These are phyloP conservation scores for Hymenoscyphus infarciens DNA, from an alignment of 2,329 filamentous ascomycete species.

Conservation along the genomic window DNA sequence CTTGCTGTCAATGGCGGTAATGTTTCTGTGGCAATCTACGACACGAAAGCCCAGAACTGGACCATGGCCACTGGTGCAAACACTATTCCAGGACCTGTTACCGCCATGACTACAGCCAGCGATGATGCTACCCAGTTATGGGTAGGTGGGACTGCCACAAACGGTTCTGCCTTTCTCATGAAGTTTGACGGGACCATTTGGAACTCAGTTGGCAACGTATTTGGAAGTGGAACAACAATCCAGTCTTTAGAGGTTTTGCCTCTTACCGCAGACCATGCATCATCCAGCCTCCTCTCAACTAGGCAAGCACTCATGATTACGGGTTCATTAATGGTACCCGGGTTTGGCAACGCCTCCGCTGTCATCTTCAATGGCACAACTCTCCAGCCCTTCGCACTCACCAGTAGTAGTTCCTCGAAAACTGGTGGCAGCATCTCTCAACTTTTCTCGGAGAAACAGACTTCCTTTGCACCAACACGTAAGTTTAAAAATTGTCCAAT, in stretches of 20 bases:
- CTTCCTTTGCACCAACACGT: slow-evolving; percentile 67
- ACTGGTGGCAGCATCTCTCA: slow-evolving; percentile 70
- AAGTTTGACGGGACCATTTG: slow-evolving; percentile 76
- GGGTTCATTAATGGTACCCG: slow-evolving; percentile 73
- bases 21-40: slow-evolving; percentile 69
- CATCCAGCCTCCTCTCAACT: slow-evolving; percentile 59
- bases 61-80: slow-evolving; percentile 57
- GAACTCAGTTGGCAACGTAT: slow-evolving; percentile 58
- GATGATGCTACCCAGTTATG: slow-evolving; percentile 71
- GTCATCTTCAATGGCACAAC: slow-evolving; percentile 82
- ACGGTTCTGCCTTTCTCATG: slow-evolving; percentile 72
- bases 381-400: slow-evolving; percentile 76
- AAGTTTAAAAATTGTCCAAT: slow-evolving; percentile 38
- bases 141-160: slow-evolving; percentile 68
- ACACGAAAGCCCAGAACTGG: slow-evolving; percentile 66
- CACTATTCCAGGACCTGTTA: slow-evolving; percentile 74
- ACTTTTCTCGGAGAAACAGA: slow-evolving; percentile 78
- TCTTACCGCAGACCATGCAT: slow-evolving; percentile 63
- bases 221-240: slow-evolving; percentile 65
- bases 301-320: slow-evolving; percentile 76
- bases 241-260: slow-evolving; percentile 79
- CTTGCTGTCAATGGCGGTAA: slow-evolving; percentile 63
- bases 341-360: slow-evolving; percentile 78
- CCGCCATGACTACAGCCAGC: slow-evolving; percentile 71
- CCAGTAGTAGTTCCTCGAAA: slow-evolving; percentile 59